phyloP scores from a whole-genome alignment of 805 yeast species.

The Alloascoidea hylecoeti region DNA sequence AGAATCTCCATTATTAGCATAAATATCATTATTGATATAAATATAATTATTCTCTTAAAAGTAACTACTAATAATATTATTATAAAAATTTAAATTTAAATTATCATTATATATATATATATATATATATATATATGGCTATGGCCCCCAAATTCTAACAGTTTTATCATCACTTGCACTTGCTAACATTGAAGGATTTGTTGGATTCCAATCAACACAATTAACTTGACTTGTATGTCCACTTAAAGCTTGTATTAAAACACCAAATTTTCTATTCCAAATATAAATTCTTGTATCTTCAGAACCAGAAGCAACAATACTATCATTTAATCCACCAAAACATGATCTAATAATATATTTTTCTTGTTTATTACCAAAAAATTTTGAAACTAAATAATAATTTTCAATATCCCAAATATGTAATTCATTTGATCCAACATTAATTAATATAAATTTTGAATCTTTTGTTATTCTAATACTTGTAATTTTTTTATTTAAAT shows the following conservation, averaged over 20 bases:
- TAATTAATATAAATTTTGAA: constrained; percentile 40
- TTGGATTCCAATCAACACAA: constrained; percentile 64
- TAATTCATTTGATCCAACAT: constrained; percentile 59
- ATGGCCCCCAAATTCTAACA: constrained; percentile 39
- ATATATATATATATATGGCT: no score
- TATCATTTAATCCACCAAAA: constrained; percentile 61
- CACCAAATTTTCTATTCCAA: constrained; percentile 67
- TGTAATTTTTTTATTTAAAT: constrained; percentile 44
- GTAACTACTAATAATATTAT: no score
- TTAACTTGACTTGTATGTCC: constrained; percentile 62
- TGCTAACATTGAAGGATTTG: constrained; percentile 40
- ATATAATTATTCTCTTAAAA: no score
- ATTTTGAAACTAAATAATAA: constrained; percentile 44
- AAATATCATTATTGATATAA: no score
- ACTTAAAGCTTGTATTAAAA: constrained; percentile 40
- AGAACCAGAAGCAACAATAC: constrained; percentile 65
- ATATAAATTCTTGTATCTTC: constrained; percentile 69
- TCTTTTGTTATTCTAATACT: constrained; percentile 49
- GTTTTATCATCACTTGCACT: constrained; percentile 75
- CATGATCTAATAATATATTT: constrained; percentile 61
- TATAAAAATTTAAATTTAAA: no score
- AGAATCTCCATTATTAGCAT: neutral
- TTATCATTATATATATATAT: no score
- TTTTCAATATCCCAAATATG: constrained; percentile 68
- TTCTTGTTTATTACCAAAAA: constrained; percentile 59